A percentile compares a stretch with the other conserved stretches of the same genome.
Evolutionary conservation across 2,329 filamentous ascomycete species (phyloP).

Genomic region (Pseudogymnoascus sp.): DNA sequence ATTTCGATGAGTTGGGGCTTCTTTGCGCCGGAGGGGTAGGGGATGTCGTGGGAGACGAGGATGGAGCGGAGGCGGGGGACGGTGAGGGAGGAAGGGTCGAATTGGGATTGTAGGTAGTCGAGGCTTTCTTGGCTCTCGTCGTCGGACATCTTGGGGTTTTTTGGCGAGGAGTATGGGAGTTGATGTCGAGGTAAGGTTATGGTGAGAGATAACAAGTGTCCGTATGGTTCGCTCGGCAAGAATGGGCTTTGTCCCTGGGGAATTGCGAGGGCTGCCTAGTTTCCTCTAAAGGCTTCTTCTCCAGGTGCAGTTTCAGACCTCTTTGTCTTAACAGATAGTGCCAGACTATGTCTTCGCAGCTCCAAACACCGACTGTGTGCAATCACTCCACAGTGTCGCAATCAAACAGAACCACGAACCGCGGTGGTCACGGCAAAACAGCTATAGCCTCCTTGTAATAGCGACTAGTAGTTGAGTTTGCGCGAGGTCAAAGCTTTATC

Average conservation of each 20-base stretch:
- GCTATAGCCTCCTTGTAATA: background rate
- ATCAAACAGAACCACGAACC: background rate
- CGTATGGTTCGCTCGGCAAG: background rate
- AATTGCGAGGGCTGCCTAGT: background rate
- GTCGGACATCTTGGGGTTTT: background rate
- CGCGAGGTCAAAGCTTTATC: background rate
- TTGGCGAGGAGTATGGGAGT: background rate
- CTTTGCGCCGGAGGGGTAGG: conserved; percentile 83
- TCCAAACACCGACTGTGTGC: background rate
- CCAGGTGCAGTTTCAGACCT: background rate
- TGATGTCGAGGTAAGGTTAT: background rate
- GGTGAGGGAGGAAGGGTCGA: conserved; percentile 76
- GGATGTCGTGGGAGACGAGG: conserved; percentile 77
- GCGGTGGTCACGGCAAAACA: background rate
- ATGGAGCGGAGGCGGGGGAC: conserved; percentile 85
- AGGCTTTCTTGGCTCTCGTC: conserved; percentile 40
- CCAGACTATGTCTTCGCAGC: background rate
- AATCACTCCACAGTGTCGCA: conserved; percentile 1
- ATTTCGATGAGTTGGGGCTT: conserved; percentile 81
- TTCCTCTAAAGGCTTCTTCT: background rate
- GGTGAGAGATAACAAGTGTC: background rate
- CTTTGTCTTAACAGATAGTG: background rate
- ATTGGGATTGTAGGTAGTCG: conserved; percentile 79
- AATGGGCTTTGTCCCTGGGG: background rate
- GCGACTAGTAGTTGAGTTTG: background rate